Conservation (phyloP, 495 filamentous ascomycete genomes). For the Penicillium diatomitis region DNA sequence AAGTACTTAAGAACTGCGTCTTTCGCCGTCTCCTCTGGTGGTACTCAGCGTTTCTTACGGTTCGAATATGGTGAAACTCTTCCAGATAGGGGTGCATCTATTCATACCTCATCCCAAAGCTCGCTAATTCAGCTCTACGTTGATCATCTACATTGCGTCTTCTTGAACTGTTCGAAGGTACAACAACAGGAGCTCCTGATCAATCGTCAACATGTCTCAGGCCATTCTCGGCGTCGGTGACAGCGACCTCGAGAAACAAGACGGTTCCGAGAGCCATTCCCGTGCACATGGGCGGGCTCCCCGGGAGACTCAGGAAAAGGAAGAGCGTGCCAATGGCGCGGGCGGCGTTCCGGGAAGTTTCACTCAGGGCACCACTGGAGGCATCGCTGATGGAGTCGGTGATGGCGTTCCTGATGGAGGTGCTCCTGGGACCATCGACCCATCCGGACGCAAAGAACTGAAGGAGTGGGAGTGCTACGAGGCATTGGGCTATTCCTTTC, state of each 20-base stretch:
- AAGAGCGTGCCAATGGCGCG: constrained; percentile 11
- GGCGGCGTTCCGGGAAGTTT: constrained; percentile 35
- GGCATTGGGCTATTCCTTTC: constrained; percentile 56
- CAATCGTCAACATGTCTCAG: constrained; percentile 6
- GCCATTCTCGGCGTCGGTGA: not conserved
- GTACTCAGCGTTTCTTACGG: not conserved
- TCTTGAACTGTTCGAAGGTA: no score
- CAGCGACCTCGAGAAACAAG: constrained; percentile 19
- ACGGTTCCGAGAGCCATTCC: constrained; percentile 4
- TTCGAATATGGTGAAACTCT: not conserved
- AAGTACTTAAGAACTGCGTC: no score
- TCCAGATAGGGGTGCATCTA: not conserved
- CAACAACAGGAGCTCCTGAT: not conserved
- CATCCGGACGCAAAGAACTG: constrained; percentile 40
- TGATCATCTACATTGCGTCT: not conserved
- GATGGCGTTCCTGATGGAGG: constrained; percentile 36
- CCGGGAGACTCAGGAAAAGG: constrained; percentile 4
- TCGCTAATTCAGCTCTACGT: not conserved
- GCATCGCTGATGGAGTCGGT: constrained; percentile 7
- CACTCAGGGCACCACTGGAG: constrained; percentile 10
- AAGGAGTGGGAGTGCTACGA: constrained; percentile 53
- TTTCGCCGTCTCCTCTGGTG: no score
- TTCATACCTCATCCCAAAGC: constrained; percentile 1
- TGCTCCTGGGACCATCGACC: constrained; percentile 15
- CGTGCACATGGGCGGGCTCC: constrained; percentile 9